Base-by-base conservation (phyloP, 192 early-diverging fungal species). In the Coemansia sp. region DNA sequence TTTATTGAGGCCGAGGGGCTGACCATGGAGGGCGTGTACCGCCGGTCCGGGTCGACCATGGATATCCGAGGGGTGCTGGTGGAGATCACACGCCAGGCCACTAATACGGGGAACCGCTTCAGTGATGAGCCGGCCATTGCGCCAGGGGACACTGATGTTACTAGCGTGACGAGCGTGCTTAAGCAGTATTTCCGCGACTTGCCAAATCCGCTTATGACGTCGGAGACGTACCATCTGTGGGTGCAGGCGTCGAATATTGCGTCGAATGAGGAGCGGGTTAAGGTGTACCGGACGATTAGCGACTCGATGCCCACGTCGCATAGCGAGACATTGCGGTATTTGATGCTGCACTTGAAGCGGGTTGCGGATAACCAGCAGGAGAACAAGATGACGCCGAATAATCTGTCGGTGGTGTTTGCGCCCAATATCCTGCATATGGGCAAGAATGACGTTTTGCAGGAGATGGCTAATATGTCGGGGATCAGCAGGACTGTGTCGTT, bases 371-470 rank as follows among this genome's bases (percentile, higher is more conserved):
- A 83, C 24, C 81, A 85, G 35, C 65, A 70, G 35, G 74, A 85
- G 24, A 99, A 99, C 75, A 85, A 92, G 59, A 99, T 99, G 96
- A 89, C 86, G 4, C 74, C 92, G 39, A 93, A 95, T 72, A 99
- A 97, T 58, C 73, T 99, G 56, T 87, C 93, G 21, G 94, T 96
- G 36, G 93, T 99, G 26, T 96, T 99, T 90, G 95, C 90, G 5
- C 94, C 93, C 10, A 95, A 91, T 5, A 69, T 99, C 28, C 70
- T 93, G 81, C 86, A 87, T 13, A 86, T 86, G 76, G 82, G 71
- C 11, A 82, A 77, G 42, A 57, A 43, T 46, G 66, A 90, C 59
- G 65, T 88, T 31, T 73, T 79, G 16, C 71, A 73, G 18, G 90
- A 91, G 66, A 85, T 93, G 63, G 60, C 85, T 39, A 90, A 93